phyloP scores from a whole-genome alignment of 306 rosid species.

The Ziziphus jujuba region DNA sequence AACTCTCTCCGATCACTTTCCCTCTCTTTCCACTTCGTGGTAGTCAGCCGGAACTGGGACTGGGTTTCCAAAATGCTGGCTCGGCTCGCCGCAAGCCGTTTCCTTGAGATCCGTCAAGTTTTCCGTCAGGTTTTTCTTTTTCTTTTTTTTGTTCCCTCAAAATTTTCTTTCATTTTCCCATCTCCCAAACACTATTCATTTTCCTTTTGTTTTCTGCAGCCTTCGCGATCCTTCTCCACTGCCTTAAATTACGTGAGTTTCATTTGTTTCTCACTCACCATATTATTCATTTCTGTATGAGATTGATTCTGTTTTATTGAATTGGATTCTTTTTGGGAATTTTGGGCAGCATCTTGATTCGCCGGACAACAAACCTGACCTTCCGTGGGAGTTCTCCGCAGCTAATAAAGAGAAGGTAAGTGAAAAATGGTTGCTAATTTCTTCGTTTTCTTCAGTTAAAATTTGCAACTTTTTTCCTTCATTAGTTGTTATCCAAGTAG shows the following conservation, averaged over 20 bases:
- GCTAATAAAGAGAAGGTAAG: constrained; percentile 66
- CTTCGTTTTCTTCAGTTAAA: not conserved
- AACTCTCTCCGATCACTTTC: constrained; percentile 15
- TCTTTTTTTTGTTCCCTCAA: too few relatives aligned
- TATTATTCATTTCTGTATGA: not conserved
- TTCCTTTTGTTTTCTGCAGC: constrained; percentile 34
- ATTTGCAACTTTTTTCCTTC: not conserved
- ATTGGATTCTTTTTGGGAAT: constrained; percentile 20
- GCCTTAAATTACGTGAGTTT: constrained; percentile 87
- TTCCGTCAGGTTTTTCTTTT: constrained; percentile 79
- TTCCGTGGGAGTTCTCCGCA: constrained; percentile 74
- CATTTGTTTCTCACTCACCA: not conserved
- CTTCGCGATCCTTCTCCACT: constrained; percentile 77
- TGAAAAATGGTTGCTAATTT: not conserved
- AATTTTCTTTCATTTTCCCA: constrained; percentile 8
- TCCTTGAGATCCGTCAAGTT: constrained; percentile 71
- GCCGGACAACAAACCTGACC: constrained; percentile 78
- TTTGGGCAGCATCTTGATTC: constrained; percentile 73
- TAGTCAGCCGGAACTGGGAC: not conserved
- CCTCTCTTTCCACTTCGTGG: not conserved
- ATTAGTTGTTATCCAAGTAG: not conserved
- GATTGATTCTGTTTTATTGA: not conserved
- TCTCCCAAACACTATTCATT: constrained; percentile 11
- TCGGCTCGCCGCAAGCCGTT: constrained; percentile 74
- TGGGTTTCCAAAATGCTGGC: constrained; percentile 60